Base-by-base conservation (phyloP, 257 asterid genomes). In the Solanum gracilifrons region DNA sequence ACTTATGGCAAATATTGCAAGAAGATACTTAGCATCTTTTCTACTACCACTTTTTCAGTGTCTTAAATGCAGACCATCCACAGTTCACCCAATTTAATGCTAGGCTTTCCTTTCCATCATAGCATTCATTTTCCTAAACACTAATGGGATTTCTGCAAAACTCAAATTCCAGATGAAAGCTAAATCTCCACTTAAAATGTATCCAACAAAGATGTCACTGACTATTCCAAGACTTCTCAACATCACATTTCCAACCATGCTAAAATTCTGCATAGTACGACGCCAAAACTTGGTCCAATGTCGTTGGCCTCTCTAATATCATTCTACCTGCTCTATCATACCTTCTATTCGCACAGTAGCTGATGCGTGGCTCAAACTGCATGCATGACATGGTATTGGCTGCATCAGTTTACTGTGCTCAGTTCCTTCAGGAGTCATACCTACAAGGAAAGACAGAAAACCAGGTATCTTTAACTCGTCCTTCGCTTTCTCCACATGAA, bases 401-500 rank as follows among this genome's bases (percentile, higher is more conserved):
- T 29, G 85, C 69, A 29, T 80, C 68, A 1, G 68, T 5, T 46
- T 80, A 80, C 0, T 23, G 39, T 46, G 68, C 68, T 80, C 85
- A 80, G 85, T 80, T 80, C 18, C 29, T 80, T 46, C 85, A 27
- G 39, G 85, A 80, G 11, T 80, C 85, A 18, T 35, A 46, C 85
- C 85, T 46, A 80, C 85, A 80, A 80, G 66, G 85, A 80, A 80
- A 80, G 68, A 80, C 85, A 80, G 68, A 46, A 77, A 77, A 80
- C 68, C 85, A 46, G 18, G 18, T 16, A 46, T 43, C 66, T 80
- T 80, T 80, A 80, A 80, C 68, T 80, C 27, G 1, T 46, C 66
- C 27, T 8, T 80, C 11, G 29, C 18, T 43, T 46, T 46, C 85
- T 80, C 85, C 66, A 46, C 68, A 46, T 64, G 27, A 80, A 43